Conservation (phyloP, 371 early-diverging fungal genomes). For the Choanephora cucurbitarum region DNA sequence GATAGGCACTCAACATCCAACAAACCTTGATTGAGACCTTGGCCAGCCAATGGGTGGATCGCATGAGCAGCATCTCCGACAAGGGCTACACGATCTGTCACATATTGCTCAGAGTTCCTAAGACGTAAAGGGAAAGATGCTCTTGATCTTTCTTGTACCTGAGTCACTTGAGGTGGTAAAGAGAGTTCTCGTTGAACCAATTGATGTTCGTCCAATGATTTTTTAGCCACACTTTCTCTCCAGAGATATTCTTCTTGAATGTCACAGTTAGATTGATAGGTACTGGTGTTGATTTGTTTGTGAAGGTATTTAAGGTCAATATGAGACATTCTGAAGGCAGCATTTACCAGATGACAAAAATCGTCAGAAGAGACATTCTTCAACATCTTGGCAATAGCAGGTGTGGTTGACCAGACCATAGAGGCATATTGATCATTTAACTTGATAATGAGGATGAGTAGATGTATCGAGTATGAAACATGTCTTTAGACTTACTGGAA, state of each 20-base stretch:
- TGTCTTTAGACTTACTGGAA: conserved; percentile 86
- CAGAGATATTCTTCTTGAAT: conserved; percentile 66
- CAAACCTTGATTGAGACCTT: conserved; percentile 93
- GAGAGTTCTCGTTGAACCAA: conserved; percentile 26
- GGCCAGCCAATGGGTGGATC: conserved; percentile 96
- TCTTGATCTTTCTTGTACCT: conserved; percentile 67
- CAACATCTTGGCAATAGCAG: conserved; percentile 64
- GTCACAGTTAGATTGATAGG: conserved; percentile 43
- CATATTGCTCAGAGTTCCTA: conserved; percentile 76
- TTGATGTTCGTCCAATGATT: conserved; percentile 28
- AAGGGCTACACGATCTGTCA: conserved; percentile 80
- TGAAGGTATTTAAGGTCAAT: conserved; percentile 78
- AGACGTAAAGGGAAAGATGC: conserved; percentile 87
- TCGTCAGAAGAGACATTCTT: conserved; percentile 59
- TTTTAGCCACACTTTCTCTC: conserved; percentile 56
- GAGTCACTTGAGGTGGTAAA: conserved; percentile 66
- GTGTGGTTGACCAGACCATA: conserved; percentile 89
- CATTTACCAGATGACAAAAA: conserved; percentile 78
- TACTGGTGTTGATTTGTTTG: conserved; percentile 49
- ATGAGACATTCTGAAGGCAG: conserved; percentile 73
- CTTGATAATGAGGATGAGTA: too few relatives aligned
- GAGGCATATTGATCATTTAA: conserved; percentile 68
- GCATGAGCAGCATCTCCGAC: conserved; percentile 98
- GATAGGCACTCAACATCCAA: conserved; percentile 80
- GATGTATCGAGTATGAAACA: too few relatives aligned